Percentiles rank a stretch among this genome's conserved stretches.
These are phyloP conservation scores for Blyttiomyces sp. DNA, from an alignment of 371 early-diverging fungal genomes.

Conservation along the genomic window DNA sequence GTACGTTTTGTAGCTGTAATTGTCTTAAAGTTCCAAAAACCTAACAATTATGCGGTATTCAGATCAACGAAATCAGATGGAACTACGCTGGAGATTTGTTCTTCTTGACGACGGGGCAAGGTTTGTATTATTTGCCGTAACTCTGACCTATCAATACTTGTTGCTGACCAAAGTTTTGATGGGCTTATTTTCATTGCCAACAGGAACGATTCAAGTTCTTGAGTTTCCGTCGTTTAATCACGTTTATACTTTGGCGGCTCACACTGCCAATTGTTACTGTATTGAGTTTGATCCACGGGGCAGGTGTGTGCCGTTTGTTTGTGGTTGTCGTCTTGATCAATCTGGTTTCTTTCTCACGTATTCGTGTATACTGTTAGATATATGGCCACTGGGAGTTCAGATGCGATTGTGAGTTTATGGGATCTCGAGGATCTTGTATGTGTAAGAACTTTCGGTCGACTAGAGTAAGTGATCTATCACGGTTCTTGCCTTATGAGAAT, in stretches of 20 bases:
- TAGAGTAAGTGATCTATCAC: conserved; percentile 52
- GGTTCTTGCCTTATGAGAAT: background rate
- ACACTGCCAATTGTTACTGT: conserved; percentile 81
- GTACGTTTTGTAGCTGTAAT: conserved; percentile 18
- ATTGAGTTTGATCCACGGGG: conserved; percentile 78
- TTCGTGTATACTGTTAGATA: conserved; percentile 34
- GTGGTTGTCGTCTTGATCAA: conserved; percentile 3
- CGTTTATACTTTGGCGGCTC: conserved; percentile 62
- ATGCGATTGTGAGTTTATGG: conserved; percentile 73
- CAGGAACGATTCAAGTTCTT: conserved; percentile 63
- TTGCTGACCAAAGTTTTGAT: too few relatives aligned
- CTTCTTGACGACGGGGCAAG: conserved; percentile 75
- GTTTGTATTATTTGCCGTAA: background rate
- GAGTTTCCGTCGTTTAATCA: conserved; percentile 57
- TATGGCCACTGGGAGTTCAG: conserved; percentile 75
- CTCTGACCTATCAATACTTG: background rate
- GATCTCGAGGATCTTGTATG: conserved; percentile 65
- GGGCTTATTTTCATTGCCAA: too few relatives aligned
- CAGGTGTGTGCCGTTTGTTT: conserved; percentile 35
- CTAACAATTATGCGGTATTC: background rate
- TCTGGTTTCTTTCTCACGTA: background rate
- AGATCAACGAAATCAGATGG: conserved; percentile 82
- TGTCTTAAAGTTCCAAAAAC: background rate
- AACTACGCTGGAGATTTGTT: conserved; percentile 73
- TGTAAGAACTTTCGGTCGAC: conserved; percentile 61